phyloP scores from a whole-genome alignment of 2,329 filamentous ascomycete genomes.

The Balansia obtecta region DNA sequence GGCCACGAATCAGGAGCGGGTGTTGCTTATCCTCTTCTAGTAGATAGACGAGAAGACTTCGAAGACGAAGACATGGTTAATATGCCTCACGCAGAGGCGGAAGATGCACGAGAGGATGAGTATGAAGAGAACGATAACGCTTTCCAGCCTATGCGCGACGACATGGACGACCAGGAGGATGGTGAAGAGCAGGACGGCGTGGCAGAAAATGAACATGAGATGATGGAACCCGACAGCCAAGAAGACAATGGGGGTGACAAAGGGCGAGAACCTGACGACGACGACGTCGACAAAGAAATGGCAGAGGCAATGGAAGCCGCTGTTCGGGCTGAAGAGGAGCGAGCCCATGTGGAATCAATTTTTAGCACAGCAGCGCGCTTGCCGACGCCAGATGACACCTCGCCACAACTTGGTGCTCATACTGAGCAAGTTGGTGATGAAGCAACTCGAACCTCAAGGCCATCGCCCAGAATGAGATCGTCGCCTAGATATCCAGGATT shows the following conservation, averaged over 20 bases:
- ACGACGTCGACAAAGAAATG: conserved; percentile 1
- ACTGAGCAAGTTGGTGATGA: conserved; percentile 11
- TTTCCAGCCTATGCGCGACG: not conserved
- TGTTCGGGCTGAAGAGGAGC: conserved; percentile 3
- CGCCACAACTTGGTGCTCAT: conserved; percentile 22
- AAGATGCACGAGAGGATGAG: not conserved
- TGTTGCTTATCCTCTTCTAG: not conserved
- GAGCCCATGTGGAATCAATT: conserved; percentile 13
- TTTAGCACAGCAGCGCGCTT: conserved; percentile 26
- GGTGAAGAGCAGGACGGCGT: not conserved
- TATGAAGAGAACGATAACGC: not conserved
- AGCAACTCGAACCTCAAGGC: conserved; percentile 4
- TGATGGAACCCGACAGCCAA: conserved; percentile 1
- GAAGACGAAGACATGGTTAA: not conserved
- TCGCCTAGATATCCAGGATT: conserved; percentile 1
- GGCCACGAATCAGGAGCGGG: not conserved
- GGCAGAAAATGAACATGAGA: conserved; percentile 5
- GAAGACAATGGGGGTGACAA: conserved; percentile 1
- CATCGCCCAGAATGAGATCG: not conserved
- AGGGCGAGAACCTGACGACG: conserved; percentile 3
- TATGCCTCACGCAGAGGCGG: not conserved
- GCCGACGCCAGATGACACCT: conserved; percentile 41
- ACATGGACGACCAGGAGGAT: not conserved
- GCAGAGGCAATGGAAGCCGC: conserved; percentile 5
- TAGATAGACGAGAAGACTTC: not conserved